A percentile compares a stretch with the other conserved stretches of the same genome.
Evolutionary conservation across 768 basidiomycete species (phyloP).

Genomic region (Phylloporus sp.): DNA sequence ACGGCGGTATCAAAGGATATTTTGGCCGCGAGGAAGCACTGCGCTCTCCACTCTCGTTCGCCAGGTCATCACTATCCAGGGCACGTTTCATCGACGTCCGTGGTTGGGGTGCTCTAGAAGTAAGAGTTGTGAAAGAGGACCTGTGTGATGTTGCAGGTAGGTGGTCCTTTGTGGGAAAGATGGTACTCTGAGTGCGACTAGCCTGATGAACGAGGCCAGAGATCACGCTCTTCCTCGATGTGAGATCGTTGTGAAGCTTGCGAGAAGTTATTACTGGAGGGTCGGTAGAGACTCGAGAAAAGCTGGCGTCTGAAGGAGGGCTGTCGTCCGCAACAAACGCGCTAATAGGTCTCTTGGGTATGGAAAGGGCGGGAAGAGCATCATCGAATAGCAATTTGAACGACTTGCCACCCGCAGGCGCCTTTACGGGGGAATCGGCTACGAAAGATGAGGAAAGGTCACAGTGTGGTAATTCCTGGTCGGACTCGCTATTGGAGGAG

Average conservation of each 20-base stretch:
- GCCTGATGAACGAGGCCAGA: neutral
- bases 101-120: constrained; percentile 9
- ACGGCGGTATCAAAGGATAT: constrained; percentile 55
- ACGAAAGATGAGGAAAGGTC: constrained; percentile 48
- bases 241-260: neutral
- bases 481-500: constrained; percentile 33
- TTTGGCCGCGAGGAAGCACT: constrained; percentile 13
- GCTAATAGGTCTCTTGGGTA: constrained; percentile 14
- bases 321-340: neutral
- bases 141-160: neutral
- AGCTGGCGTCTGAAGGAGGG: neutral
- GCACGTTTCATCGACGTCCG: constrained; percentile 43
- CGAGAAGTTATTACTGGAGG: constrained; percentile 1
- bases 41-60: constrained; percentile 5
- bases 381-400: constrained; percentile 71
- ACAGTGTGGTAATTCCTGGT: constrained; percentile 29
- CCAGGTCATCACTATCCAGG: constrained; percentile 32
- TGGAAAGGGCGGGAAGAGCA: constrained; percentile 28
- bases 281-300: constrained; percentile 1
- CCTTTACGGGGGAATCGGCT: constrained; percentile 70
- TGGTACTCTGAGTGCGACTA: constrained; percentile 4
- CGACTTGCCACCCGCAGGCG: constrained; percentile 48
- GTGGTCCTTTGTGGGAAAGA: constrained; percentile 12
- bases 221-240: neutral
- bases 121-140: neutral